A percentile compares a stretch with the other conserved stretches of the same genome.
phyloP scores from a whole-genome alignment of 1,284 basidiomycete species.

The Hymenochaete sp. region DNA sequence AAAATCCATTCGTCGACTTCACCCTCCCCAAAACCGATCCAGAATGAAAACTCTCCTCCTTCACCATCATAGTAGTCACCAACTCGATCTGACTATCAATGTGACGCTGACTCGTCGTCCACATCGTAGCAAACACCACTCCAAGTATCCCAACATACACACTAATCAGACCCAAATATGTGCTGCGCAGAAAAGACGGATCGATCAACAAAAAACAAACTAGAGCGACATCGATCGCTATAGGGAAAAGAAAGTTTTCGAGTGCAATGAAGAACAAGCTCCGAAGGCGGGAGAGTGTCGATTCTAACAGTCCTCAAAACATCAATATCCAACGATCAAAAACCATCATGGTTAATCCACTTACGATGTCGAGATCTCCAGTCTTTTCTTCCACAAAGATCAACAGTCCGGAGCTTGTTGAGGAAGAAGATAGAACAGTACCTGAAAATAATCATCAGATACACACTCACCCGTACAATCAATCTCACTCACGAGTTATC shows the following conservation, averaged over 20 bases:
- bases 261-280: slow-evolving; percentile 27
- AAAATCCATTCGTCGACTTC: too few relatives aligned
- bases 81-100: too few relatives aligned
- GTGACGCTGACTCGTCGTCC: slow-evolving; percentile 25
- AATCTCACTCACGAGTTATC: slow-evolving; percentile 25
- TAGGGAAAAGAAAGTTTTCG: slow-evolving; percentile 30
- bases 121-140: slow-evolving; percentile 32
- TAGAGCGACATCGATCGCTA: slow-evolving; percentile 25
- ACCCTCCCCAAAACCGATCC: too few relatives aligned
- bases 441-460: too few relatives aligned
- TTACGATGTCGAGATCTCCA: slow-evolving; percentile 4
- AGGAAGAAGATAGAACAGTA: slow-evolving; percentile 12
- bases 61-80: too few relatives aligned
- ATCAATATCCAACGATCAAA: not conserved
- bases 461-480: slow-evolving; percentile 18
- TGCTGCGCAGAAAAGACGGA: slow-evolving; percentile 18
- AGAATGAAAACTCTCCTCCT: too few relatives aligned
- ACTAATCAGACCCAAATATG: slow-evolving; percentile 23
- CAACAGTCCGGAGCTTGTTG: slow-evolving; percentile 2
- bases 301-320: slow-evolving; percentile 16
- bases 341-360: not conserved
- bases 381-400: not conserved
- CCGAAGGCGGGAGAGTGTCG: slow-evolving; percentile 20
- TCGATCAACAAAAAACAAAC: slow-evolving; percentile 24
- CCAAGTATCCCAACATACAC: slow-evolving; percentile 30